Conservation (phyloP, 2,329 filamentous ascomycete genomes). For the Aureobasidium sp. region DNA sequence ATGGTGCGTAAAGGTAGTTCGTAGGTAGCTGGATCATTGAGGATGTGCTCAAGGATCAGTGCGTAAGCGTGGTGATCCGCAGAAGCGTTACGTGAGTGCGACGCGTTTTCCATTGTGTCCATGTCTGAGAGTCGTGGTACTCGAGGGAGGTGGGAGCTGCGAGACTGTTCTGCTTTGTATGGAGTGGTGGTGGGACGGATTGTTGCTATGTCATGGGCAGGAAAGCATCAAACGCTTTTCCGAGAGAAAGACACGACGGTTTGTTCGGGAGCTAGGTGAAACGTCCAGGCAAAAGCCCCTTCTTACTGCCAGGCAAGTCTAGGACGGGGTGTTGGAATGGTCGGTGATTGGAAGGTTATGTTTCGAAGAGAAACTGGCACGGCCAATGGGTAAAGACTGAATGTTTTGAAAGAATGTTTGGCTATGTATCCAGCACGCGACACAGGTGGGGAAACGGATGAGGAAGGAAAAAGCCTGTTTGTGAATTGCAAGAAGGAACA, state of each 20-base stretch:
- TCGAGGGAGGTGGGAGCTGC: background rate
- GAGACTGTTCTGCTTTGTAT: conserved; percentile 9
- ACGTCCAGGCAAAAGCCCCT: conserved; percentile 2
- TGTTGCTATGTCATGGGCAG: conserved; percentile 7
- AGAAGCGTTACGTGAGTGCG: conserved; percentile 29
- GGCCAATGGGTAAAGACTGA: conserved; percentile 8
- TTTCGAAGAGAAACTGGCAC: conserved; percentile 1
- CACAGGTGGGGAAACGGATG: background rate
- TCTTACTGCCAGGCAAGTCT: background rate
- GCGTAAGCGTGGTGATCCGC: conserved; percentile 25
- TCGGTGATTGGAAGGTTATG: background rate
- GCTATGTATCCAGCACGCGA: conserved; percentile 11
- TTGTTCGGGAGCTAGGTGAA: background rate
- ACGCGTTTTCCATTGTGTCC: conserved; percentile 13
- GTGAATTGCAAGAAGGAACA: background rate
- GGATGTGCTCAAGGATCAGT: conserved; percentile 50
- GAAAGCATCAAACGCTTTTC: conserved; percentile 8
- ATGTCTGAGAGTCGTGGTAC: background rate
- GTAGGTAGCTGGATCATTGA: conserved; percentile 55
- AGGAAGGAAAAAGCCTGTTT: background rate
- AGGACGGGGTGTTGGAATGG: background rate
- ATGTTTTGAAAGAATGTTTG: conserved; percentile 11
- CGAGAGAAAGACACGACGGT: conserved; percentile 6
- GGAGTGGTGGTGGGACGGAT: background rate
- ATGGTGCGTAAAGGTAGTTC: conserved; percentile 61